Conservation (phyloP, 352 stramenopile genomes). For the Pythium aquatile region DNA sequence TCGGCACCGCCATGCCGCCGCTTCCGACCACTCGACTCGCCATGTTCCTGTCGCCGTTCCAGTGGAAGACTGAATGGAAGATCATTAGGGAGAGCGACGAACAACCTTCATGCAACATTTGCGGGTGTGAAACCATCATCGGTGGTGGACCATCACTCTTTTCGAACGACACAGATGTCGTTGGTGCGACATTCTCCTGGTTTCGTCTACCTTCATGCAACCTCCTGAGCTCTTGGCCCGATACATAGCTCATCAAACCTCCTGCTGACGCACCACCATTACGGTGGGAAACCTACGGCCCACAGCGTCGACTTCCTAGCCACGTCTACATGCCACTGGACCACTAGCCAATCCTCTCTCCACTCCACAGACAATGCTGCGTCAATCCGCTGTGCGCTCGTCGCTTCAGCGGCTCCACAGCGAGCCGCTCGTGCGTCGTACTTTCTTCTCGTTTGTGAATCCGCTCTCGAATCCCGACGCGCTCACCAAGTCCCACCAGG, state of each 20-base stretch:
- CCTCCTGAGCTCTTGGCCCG: not conserved
- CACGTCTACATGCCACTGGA: not conserved
- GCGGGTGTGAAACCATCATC: not conserved
- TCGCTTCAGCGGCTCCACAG: slow-evolving; percentile 1
- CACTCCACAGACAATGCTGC: slow-evolving; percentile 21
- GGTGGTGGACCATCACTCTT: not conserved
- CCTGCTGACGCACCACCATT: not conserved
- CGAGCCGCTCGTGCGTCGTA: not conserved
- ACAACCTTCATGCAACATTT: not conserved
- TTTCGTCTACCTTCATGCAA: not conserved
- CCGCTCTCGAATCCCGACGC: slow-evolving; percentile 32
- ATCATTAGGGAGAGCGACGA: not conserved
- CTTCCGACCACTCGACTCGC: not conserved
- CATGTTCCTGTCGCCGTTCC: not conserved
- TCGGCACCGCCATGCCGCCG: slow-evolving; percentile 9
- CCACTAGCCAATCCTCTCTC: not conserved
- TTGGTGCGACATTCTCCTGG: not conserved
- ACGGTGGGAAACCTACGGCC: not conserved
- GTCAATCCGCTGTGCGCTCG: slow-evolving; percentile 3
- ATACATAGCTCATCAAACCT: not conserved
- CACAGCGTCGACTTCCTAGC: not conserved
- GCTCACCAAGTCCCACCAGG: slow-evolving; percentile 68
- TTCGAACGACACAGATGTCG: not conserved
- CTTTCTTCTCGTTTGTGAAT: slow-evolving; percentile 64
- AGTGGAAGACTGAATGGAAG: not conserved